A percentile compares a stretch with the other conserved stretches of the same genome.
Conservation (phyloP, 2,329 filamentous ascomycete species). For the Hymenoscyphus fraxineus region DNA sequence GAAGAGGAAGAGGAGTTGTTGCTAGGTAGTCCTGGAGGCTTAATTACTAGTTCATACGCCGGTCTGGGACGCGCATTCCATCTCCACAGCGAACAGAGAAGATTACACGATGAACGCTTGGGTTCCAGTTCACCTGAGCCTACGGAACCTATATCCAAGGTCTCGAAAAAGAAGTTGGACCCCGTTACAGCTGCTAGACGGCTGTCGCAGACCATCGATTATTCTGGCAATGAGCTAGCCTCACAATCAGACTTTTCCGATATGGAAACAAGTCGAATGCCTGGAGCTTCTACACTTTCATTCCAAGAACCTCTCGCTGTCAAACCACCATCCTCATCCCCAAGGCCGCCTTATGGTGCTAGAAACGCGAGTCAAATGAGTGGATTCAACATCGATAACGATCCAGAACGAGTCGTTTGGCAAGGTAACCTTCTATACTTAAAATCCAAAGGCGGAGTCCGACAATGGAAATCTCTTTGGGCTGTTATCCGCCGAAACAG, state of each 20-base stretch:
- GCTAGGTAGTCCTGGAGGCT: slow-evolving; percentile 60
- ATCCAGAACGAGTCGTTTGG: slow-evolving; percentile 86
- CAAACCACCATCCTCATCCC: slow-evolving; percentile 28
- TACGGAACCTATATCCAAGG: slow-evolving; percentile 34
- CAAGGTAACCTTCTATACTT: slow-evolving; percentile 87
- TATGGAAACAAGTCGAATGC: slow-evolving; percentile 44
- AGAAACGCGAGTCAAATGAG: slow-evolving; percentile 63
- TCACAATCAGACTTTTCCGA: slow-evolving; percentile 89
- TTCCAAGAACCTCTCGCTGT: slow-evolving; percentile 33
- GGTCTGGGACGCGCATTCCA: slow-evolving; percentile 32
- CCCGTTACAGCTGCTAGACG: slow-evolving; percentile 38
- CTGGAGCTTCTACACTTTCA: slow-evolving; percentile 31
- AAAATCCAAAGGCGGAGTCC: slow-evolving; percentile 76
- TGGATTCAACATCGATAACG: slow-evolving; percentile 51
- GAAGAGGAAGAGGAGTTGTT: slow-evolving; percentile 85
- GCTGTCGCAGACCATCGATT: slow-evolving; percentile 60
- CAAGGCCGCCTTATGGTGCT: slow-evolving; percentile 37
- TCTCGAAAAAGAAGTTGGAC: slow-evolving; percentile 26
- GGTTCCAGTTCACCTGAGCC: slow-evolving; percentile 59
- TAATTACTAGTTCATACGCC: slow-evolving; percentile 24
- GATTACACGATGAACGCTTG: slow-evolving; percentile 32
- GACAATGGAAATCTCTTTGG: slow-evolving; percentile 95
- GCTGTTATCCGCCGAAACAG: slow-evolving; percentile 82
- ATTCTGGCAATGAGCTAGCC: slow-evolving; percentile 66
- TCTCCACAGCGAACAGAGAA: slow-evolving; percentile 23